Conservation (phyloP, 805 yeast species). For the Wickerhamiella occidentalis region DNA sequence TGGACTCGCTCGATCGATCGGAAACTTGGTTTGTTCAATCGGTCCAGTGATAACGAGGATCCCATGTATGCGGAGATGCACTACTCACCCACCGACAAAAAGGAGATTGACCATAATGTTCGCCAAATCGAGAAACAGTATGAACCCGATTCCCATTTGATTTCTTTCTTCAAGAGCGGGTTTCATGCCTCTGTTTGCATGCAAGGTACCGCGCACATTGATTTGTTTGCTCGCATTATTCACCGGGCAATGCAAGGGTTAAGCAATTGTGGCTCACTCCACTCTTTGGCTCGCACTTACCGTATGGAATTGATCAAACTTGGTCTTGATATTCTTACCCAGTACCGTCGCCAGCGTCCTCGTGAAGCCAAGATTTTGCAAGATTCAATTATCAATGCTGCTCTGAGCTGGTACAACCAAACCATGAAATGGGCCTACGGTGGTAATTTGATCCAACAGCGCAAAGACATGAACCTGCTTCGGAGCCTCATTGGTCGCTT, state of each 20-base stretch:
- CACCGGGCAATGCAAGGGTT: constrained; percentile 38
- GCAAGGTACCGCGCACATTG: constrained; percentile 49
- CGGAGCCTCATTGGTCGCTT: constrained; percentile 36
- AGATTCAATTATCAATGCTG: constrained; percentile 46
- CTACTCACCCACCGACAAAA: constrained; percentile 71
- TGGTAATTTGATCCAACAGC: constrained; percentile 57
- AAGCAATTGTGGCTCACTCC: constrained; percentile 48
- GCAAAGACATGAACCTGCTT: constrained; percentile 53
- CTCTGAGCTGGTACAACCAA: constrained; percentile 65
- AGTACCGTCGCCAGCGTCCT: constrained; percentile 39
- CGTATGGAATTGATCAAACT: constrained; percentile 65
- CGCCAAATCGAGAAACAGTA: constrained; percentile 36
- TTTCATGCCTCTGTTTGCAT: constrained; percentile 69
- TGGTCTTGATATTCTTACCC: constrained; percentile 50
- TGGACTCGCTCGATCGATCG: constrained; percentile 58
- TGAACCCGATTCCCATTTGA: constrained; percentile 59
- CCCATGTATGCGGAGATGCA: constrained; percentile 72
- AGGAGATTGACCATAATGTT: constrained; percentile 42
- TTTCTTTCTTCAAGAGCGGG: constrained; percentile 57
- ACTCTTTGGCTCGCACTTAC: constrained; percentile 65
- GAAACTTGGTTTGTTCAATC: constrained; percentile 53
- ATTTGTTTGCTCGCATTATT: constrained; percentile 51
- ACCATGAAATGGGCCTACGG: constrained; percentile 70
- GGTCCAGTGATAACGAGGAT: constrained; percentile 38
- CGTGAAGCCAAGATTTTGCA: constrained; percentile 36